Percentiles rank a stretch among this genome's conserved stretches.
Conservation (phyloP, 2,329 filamentous ascomycete genomes). For the Furcasterigmium sp. region DNA sequence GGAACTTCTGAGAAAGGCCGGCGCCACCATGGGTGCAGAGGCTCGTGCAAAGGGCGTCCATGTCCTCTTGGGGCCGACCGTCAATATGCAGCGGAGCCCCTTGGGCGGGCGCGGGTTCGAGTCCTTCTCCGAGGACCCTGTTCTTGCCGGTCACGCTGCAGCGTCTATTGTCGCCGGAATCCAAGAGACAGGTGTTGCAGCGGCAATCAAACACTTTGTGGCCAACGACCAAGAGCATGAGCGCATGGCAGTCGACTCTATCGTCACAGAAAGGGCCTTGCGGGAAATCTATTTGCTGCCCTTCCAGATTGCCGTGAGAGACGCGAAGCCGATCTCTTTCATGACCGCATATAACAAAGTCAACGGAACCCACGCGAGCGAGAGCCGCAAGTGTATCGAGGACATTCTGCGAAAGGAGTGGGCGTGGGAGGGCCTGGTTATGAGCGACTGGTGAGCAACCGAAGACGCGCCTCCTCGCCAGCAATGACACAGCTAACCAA, state of each 20-base stretch:
- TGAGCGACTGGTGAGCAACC: slow-evolving; percentile 52
- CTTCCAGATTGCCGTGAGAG: slow-evolving; percentile 28
- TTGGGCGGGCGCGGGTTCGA: slow-evolving; percentile 82
- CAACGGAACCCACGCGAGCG: slow-evolving; percentile 47
- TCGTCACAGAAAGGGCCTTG: slow-evolving; percentile 27
- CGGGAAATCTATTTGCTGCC: slow-evolving; percentile 30
- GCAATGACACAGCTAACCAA: background rate
- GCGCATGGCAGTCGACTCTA: slow-evolving; percentile 24
- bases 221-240: slow-evolving; percentile 23
- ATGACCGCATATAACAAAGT: slow-evolving; percentile 34
- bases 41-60: slow-evolving; percentile 3
- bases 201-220: slow-evolving; percentile 9
- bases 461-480: too few relatives aligned
- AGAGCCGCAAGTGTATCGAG: slow-evolving; percentile 45
- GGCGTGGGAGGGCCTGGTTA: slow-evolving; percentile 51
- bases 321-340: slow-evolving; percentile 25
- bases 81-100: slow-evolving; percentile 58
- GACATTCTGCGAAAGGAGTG: slow-evolving; percentile 50
- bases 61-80: slow-evolving; percentile 52
- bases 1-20: slow-evolving; percentile 6
- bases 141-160: slow-evolving; percentile 55
- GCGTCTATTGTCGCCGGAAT: slow-evolving; percentile 30
- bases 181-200: slow-evolving; percentile 22
- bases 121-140: slow-evolving; percentile 77
- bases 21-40: slow-evolving; percentile 4